Evolutionary conservation across 306 rosid species (phyloP).

Genomic region (Purshia tridentata): DNA sequence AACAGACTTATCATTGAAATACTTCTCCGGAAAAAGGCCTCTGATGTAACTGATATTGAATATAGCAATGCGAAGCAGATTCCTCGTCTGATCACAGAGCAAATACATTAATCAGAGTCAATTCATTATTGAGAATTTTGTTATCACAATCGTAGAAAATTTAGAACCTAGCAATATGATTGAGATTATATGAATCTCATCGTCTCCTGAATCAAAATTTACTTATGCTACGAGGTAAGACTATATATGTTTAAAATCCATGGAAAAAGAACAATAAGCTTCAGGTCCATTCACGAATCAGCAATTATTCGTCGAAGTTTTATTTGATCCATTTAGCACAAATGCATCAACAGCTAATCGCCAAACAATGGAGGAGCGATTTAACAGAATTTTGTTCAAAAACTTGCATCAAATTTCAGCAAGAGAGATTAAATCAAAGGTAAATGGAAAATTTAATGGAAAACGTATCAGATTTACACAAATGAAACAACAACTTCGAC

Average conservation of each 20-base stretch:
- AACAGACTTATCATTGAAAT: constrained; percentile 88
- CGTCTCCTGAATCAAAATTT: not conserved
- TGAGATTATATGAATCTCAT: not conserved
- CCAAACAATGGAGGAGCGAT: too few relatives aligned
- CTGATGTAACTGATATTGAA: constrained; percentile 93
- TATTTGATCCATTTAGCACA: too few relatives aligned
- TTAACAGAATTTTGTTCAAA: not conserved
- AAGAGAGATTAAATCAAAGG: not conserved
- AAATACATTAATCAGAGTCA: constrained; percentile 20
- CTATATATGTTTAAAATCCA: not conserved
- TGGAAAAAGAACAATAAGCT: not conserved
- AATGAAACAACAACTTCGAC: not conserved
- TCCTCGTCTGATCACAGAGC: constrained; percentile 66
- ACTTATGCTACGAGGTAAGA: not conserved
- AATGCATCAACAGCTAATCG: too few relatives aligned
- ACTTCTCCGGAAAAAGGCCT: constrained; percentile 95
- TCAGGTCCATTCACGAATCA: not conserved
- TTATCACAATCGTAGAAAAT: not conserved
- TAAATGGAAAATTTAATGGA: not conserved
- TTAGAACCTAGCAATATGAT: constrained; percentile 7
- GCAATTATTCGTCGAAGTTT: not conserved
- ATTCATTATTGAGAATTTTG: not conserved
- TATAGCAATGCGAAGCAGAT: constrained; percentile 92
- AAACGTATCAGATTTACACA: not conserved
- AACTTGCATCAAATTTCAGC: not conserved